phyloP scores from a whole-genome alignment of 805 yeast species.

The Clavispora fructus region DNA sequence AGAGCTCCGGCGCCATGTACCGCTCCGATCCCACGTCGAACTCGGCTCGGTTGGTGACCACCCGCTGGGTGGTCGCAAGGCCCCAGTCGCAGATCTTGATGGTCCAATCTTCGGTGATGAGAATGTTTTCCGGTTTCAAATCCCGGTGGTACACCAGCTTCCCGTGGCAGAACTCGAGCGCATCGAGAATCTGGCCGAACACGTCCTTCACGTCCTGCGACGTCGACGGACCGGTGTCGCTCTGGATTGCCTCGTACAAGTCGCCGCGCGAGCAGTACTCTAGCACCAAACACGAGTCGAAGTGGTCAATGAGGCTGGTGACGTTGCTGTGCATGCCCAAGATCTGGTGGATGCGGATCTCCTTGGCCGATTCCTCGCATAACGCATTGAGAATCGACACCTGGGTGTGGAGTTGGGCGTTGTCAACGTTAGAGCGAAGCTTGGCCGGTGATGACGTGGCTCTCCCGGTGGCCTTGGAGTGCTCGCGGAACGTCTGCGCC shows the following conservation, averaged over 20 bases:
- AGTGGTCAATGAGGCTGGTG: conserved; percentile 42
- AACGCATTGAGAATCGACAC: conserved; percentile 24
- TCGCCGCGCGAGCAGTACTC: conserved; percentile 89
- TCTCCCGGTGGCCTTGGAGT: conserved; percentile 15
- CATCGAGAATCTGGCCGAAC: conserved; percentile 44
- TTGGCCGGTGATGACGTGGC: conserved; percentile 35
- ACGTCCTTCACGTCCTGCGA: conserved; percentile 54
- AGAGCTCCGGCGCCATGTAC: conserved; percentile 92
- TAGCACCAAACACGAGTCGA: conserved; percentile 51
- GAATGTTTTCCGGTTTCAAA: conserved; percentile 53
- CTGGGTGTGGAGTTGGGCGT: conserved; percentile 6
- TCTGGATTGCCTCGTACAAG: conserved; percentile 71
- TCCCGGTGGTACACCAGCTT: conserved; percentile 50
- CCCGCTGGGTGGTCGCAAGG: conserved; percentile 46
- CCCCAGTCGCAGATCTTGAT: conserved; percentile 58
- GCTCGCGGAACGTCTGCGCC: conserved; percentile 15
- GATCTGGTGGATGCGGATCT: conserved; percentile 58
- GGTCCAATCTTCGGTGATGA: conserved; percentile 48
- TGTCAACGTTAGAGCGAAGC: conserved; percentile 17
- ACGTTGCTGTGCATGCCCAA: conserved; percentile 50
- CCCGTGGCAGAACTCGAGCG: conserved; percentile 47
- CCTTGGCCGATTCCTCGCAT: conserved; percentile 59
- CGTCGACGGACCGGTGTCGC: conserved; percentile 55
- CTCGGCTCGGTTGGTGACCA: conserved; percentile 49
- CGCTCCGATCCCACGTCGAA: conserved; percentile 87